A percentile compares a stretch with the other conserved stretches of the same genome.
phyloP scores from a whole-genome alignment of 2,329 filamentous ascomycete species.

The Claviceps africana region DNA sequence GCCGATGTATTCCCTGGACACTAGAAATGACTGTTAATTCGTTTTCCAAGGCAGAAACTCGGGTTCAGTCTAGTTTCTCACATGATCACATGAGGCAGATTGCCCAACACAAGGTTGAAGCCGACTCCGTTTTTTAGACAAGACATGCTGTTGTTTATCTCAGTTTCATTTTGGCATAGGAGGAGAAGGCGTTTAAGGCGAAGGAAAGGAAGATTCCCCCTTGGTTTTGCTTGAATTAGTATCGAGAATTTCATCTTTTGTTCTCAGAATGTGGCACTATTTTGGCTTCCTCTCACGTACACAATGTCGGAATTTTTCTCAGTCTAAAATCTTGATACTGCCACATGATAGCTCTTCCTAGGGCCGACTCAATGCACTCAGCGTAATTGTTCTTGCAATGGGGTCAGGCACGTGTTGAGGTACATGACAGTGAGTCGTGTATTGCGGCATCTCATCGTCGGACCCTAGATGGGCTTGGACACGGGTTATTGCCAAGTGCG shows the following conservation, averaged over 20 bases:
- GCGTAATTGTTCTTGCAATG: not conserved
- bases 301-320: too few relatives aligned
- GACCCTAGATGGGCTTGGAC: too few relatives aligned
- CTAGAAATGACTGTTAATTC: not conserved
- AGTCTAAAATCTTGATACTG: too few relatives aligned
- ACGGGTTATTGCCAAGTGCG: too few relatives aligned
- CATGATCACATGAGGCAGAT: not conserved
- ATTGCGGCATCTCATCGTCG: not conserved
- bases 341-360: too few relatives aligned
- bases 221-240: slow-evolving; percentile 1
- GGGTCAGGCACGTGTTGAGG: not conserved
- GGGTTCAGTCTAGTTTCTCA: not conserved
- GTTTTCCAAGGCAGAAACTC: not conserved
- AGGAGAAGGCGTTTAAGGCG: slow-evolving; percentile 11
- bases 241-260: not conserved
- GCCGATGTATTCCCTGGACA: not conserved
- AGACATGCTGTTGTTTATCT: slow-evolving; percentile 1
- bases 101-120: not conserved
- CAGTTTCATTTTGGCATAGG: slow-evolving; percentile 6
- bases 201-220: slow-evolving; percentile 14
- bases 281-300: not conserved
- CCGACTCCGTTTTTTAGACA: not conserved
- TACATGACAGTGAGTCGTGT: not conserved
- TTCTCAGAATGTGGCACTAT: not conserved
- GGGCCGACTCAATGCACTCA: too few relatives aligned